Evolutionary conservation across 1,284 basidiomycete genomes (phyloP), one percentile per base, ranked within the genome.

Genomic region (Cutaneotrichosporon mucoides): DNA sequence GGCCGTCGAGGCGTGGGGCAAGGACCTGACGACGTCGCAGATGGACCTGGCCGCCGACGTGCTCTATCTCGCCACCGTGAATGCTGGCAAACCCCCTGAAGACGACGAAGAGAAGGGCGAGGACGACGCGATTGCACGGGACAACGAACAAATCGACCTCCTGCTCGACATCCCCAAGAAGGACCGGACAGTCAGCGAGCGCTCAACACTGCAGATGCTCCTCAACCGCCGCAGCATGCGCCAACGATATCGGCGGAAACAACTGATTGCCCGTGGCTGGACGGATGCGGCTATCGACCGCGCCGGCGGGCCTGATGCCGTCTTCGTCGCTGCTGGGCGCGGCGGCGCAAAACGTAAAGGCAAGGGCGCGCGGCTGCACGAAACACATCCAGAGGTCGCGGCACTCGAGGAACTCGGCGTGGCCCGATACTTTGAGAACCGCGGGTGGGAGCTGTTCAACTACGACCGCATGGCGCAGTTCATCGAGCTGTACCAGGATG

Each of bases 231-330:
- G 63, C 16, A 50, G 60, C 1, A 63, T 55, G 41, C 60, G 73
- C 24, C 64, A 66, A 37, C 57, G 50, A 40, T 68, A 69, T 24
- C 61, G 73, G 12, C 56, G 55, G 2, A 60, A 61, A 16, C 59
- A 59, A 53, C 62, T 73, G 15, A 6, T 63, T 10, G 53, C 62
- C 4, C 64, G 60, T 36, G 73, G 72, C 0, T 61, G 68, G 60
- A 69, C 62, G 4, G 53, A 51, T 15, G 59, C 62, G 37, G 60
- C 65, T 55, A 70, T 74, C 11, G 59, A 60, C 6, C 37, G 24
- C 3, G 56, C 46, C 10, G 71, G 72, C 10, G 72, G 71, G 6
- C 65, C 68, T 1, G 72, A 74, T 52, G 65, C 55, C 3, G 55
- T 70, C 9, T 69, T 62, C 24, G 36, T 12, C 12, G 36, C 34